These are phyloP conservation scores for Scedosporium minutisporum DNA, from an alignment of 2,329 filamentous ascomycete species.

Conservation along the genomic window DNA sequence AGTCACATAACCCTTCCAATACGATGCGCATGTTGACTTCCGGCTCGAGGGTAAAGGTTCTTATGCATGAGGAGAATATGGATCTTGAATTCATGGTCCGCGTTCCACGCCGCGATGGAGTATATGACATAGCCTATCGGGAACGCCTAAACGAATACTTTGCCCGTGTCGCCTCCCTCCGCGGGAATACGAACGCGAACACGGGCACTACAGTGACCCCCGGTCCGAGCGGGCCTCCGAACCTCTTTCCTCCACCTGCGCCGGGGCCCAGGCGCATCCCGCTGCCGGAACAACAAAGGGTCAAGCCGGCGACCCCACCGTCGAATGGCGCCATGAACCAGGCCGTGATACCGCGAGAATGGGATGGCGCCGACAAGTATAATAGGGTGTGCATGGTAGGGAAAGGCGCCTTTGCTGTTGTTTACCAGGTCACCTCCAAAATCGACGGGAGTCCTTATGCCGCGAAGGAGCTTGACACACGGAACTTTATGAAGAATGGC, in stretches of 20 bases:
- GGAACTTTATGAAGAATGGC: conserved; percentile 86
- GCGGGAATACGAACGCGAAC: not conserved
- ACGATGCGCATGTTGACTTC: conserved; percentile 55
- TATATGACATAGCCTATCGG: conserved; percentile 54
- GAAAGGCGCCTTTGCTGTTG: conserved; percentile 88
- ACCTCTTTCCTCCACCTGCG: conserved; percentile 3
- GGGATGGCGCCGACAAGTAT: conserved; percentile 77
- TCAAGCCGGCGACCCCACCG: conserved; percentile 4
- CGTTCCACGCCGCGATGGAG: conserved; percentile 65
- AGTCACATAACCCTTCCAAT: conserved; percentile 23
- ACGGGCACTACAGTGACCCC: not conserved
- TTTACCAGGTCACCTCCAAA: conserved; percentile 83
- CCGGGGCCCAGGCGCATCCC: not conserved
- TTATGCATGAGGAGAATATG: conserved; percentile 36
- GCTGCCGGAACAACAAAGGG: not conserved
- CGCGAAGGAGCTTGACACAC: conserved; percentile 91
- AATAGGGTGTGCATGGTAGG: conserved; percentile 76
- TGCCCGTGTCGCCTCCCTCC: conserved; percentile 14
- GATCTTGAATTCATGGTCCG: conserved; percentile 79
- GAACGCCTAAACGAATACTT: conserved; percentile 63
- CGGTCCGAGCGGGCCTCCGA: conserved; percentile 1
- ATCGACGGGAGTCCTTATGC: conserved; percentile 76
- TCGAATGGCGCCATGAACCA: not conserved
- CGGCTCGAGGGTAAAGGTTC: conserved; percentile 64
- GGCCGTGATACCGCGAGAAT: conserved; percentile 45